These are phyloP conservation scores for Coemansia sp. DNA, from an alignment of 192 early-diverging fungal genomes.

Conservation along the genomic window DNA sequence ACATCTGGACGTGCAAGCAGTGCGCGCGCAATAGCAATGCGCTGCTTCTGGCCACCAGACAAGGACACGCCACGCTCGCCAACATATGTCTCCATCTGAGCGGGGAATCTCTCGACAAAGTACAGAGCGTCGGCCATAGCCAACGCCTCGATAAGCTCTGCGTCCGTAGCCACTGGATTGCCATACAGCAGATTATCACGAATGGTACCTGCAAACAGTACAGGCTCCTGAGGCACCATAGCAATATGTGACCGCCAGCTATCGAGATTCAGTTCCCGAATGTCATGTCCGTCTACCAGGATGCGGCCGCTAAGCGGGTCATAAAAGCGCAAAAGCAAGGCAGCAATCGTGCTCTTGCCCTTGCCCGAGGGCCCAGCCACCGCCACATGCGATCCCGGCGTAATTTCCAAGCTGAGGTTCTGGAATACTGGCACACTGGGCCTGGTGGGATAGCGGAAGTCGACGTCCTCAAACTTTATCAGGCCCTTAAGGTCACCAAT, in stretches of 20 bases:
- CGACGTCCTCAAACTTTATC: slow-evolving; percentile 59
- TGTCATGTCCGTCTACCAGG: slow-evolving; percentile 58
- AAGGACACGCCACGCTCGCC: slow-evolving; percentile 72
- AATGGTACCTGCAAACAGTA: slow-evolving; percentile 67
- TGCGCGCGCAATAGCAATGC: slow-evolving; percentile 74
- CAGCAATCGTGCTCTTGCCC: slow-evolving; percentile 66
- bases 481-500: slow-evolving; percentile 38
- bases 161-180: slow-evolving; percentile 62
- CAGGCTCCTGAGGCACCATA: slow-evolving; percentile 72
- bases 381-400: slow-evolving; percentile 56
- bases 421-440: slow-evolving; percentile 56
- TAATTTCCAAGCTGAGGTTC: slow-evolving; percentile 55
- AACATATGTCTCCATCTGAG: slow-evolving; percentile 86
- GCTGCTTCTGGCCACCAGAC: slow-evolving; percentile 65
- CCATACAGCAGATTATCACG: slow-evolving; percentile 72
- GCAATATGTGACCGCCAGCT: slow-evolving; percentile 65
- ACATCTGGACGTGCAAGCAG: slow-evolving; percentile 74
- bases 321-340: slow-evolving; percentile 72
- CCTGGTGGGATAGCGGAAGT: slow-evolving; percentile 69
- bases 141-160: slow-evolving; percentile 61
- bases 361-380: slow-evolving; percentile 60
- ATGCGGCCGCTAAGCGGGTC: slow-evolving; percentile 60
- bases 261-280: slow-evolving; percentile 56
- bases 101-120: slow-evolving; percentile 72
- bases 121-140: slow-evolving; percentile 46